Percentiles rank a stretch among this genome's conserved stretches.
Evolutionary conservation across 805 yeast genomes (phyloP).

Genomic region (Brettanomyces anomalus): DNA sequence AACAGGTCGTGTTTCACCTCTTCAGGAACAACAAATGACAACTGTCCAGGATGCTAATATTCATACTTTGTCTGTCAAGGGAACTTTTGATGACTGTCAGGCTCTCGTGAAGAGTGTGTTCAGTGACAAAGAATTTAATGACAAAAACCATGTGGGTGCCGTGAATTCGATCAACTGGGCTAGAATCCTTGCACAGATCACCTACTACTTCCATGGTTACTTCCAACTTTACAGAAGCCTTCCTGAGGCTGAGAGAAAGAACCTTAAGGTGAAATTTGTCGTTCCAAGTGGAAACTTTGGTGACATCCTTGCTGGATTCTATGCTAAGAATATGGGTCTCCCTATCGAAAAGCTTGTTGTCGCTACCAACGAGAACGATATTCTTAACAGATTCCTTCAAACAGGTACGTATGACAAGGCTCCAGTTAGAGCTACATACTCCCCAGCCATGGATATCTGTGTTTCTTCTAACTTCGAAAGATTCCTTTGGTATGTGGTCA

Average conservation of each 20-base stretch:
- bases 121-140: conserved; percentile 82
- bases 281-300: conserved; percentile 99
- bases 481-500: conserved; percentile 86
- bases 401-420: conserved; percentile 78
- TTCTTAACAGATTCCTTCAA: conserved; percentile 84
- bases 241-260: conserved; percentile 21
- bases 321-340: conserved; percentile 90
- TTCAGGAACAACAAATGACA: conserved; percentile 98
- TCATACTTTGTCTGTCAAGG: conserved; percentile 89
- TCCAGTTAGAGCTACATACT: conserved; percentile 75
- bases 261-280: conserved; percentile 62
- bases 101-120: conserved; percentile 90
- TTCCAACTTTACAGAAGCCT: conserved; percentile 50
- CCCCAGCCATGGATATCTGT: conserved; percentile 98
- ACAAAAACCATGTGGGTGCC: conserved; percentile 90
- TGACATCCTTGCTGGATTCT: conserved; percentile 94
- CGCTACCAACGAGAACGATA: conserved; percentile 95
- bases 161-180: conserved; percentile 99
- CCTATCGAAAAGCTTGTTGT: conserved; percentile 81
- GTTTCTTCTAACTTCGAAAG: conserved; percentile 96
- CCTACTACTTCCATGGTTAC: conserved; percentile 90
- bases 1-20: conserved; percentile 93
- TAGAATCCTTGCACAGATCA: conserved; percentile 93
- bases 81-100: conserved; percentile 98
- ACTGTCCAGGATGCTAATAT: conserved; percentile 89